Conservation (phyloP, 352 stramenopile species). For the Phytopythium delawarense region DNA sequence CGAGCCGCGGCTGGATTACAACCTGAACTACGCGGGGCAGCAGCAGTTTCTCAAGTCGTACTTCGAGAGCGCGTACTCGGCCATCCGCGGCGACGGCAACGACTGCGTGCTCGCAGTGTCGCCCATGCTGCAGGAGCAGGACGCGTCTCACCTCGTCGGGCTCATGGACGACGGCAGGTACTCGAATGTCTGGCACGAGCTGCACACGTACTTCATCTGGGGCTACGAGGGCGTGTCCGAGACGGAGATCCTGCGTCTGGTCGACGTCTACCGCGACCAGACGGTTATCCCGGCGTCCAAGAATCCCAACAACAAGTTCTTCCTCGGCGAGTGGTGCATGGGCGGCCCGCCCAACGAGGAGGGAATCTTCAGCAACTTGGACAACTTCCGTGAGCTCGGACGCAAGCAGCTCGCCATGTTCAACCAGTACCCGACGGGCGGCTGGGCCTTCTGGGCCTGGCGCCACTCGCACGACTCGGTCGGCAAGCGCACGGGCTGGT, state of each 20-base stretch:
- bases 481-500: conserved; percentile 21
- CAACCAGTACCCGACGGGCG: conserved; percentile 7
- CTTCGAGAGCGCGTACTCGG: conserved; percentile 25
- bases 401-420: conserved; percentile 18
- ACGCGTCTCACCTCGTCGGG: conserved; percentile 9
- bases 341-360: not conserved
- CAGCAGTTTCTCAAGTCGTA: conserved; percentile 17
- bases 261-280: conserved; percentile 10
- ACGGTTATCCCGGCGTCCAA: conserved; percentile 10
- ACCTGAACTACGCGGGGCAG: not conserved
- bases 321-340: conserved; percentile 42
- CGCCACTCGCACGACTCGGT: conserved; percentile 22
- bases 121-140: conserved; percentile 27
- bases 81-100: conserved; percentile 23
- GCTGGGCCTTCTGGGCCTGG: conserved; percentile 43
- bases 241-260: conserved; percentile 4
- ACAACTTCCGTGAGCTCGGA: conserved; percentile 15
- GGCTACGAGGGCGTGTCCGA: conserved; percentile 19
- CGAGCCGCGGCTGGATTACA: conserved; percentile 15
- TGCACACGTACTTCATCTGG: conserved; percentile 40
- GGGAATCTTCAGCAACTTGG: conserved; percentile 12
- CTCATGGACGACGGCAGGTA: conserved; percentile 22
- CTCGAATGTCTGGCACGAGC: conserved; percentile 49
- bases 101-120: conserved; percentile 36
- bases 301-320: conserved; percentile 22